Evolutionary conservation across 768 basidiomycete genomes (phyloP).

Genomic region (Myochromella boudieri): DNA sequence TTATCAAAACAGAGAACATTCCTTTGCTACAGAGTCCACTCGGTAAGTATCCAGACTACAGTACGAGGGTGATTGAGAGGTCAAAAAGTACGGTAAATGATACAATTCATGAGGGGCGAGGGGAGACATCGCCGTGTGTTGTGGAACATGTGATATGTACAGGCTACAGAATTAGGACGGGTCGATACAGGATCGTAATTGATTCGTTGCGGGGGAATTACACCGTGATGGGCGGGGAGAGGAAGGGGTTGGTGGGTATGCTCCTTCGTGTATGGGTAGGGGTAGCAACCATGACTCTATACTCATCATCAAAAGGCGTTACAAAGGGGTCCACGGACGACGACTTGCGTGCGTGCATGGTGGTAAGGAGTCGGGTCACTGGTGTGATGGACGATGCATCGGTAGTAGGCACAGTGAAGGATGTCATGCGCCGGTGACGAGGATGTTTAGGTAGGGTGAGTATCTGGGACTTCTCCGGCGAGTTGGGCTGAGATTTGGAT

Average conservation of each 20-base stretch:
- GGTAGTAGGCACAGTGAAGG: slow-evolving; percentile 15
- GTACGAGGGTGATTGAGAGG: neutral
- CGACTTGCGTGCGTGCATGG: slow-evolving; percentile 40
- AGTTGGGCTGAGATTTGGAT: slow-evolving; percentile 3
- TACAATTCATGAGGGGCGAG: no score
- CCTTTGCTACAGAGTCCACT: slow-evolving; percentile 6
- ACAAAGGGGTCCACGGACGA: slow-evolving; percentile 59
- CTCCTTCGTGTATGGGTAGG: slow-evolving; percentile 38
- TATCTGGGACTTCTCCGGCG: slow-evolving; percentile 1
- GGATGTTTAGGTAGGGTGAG: neutral
- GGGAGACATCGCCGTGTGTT: no score
- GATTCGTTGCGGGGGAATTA: neutral
- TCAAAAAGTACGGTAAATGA: no score
- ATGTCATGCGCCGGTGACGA: slow-evolving; percentile 24
- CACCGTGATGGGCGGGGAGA: slow-evolving; percentile 5
- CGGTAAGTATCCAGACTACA: slow-evolving; percentile 5
- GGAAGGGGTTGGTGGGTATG: slow-evolving; percentile 53
- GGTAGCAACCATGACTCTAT: slow-evolving; percentile 29
- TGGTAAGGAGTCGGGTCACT: slow-evolving; percentile 44
- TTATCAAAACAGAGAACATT: no score
- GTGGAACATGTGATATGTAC: slow-evolving; percentile 3
- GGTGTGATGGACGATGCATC: slow-evolving; percentile 28
- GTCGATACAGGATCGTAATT: neutral
- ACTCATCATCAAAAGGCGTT: slow-evolving; percentile 81
- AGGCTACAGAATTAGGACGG: slow-evolving; percentile 1